Evolutionary conservation across 176 grass and related monocot species (phyloP), one percentile per base, ranked within the genome.

Genomic region (Miscanthus lutarioriparius): DNA sequence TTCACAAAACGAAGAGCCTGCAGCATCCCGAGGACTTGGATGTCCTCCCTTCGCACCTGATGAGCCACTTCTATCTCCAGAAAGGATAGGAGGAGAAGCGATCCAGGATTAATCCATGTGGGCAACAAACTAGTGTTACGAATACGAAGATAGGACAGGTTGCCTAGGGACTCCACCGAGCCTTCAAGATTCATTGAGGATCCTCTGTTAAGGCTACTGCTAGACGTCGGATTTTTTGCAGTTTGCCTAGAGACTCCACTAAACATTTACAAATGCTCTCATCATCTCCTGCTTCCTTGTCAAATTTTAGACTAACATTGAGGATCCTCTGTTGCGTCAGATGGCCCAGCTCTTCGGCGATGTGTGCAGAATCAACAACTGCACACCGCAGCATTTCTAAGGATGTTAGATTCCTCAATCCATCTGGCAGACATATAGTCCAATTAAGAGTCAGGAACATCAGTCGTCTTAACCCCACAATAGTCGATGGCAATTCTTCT

Each of bases 221-320:
- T 38, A 78, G 37, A 17, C 4, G 6, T 40, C 16, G 17, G n/a
- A 78, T 23, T 11, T 64, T 78, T 0, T 28, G 54, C 36, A 64
- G 10, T 6, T 27, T 78, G 2, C 37, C 6, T 5, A 78, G n/a
- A n/a, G 76, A 63, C 12, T 40, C 20, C 0, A 62, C 1, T 2
- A 78, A 26, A 10, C 36, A 22, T 58, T 12, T 54, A 7, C 2
- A 3, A 4, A 35, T 10, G 7, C 39, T 1, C 9, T 58, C 27
- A 37, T 68, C 30, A 3, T 7, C 20, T 19, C 32, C 35, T 16
- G 2, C 27, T 15, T 17, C 28, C 4, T 2, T 33, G 0, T 17
- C 61, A 1, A 30, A 0, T 7, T 5, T 32, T 2, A 33, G 27
- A 1, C 1, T 0, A 3, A 68, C 15, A 2, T 0, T 0, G 3